Evolutionary conservation across 108 stramenopile genomes (phyloP), one percentile per base, ranked within the genome.

Genomic region (Cyclostephanos tholiformis): DNA sequence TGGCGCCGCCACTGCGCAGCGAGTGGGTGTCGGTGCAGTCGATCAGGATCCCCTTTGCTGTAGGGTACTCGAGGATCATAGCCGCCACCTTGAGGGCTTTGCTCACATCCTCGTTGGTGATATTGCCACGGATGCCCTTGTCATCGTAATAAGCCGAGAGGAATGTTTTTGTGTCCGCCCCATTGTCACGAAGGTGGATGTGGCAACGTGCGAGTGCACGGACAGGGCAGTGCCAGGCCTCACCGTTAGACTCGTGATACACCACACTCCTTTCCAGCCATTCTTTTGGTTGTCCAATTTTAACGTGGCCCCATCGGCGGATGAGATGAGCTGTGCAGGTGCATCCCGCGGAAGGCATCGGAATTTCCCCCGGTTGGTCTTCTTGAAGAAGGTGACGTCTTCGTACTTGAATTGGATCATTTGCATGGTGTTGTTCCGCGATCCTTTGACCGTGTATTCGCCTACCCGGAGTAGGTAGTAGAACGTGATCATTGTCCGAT

Each of bases 191-290:
- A 1, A 53, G 20, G 52, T 53, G 52, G 0, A 19, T 1, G 3
- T 25, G 1, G 20, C 52, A n/a, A 7, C 52, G 19, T 20, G 23
- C 52, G 1, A 53, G 52, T 19, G 52, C 52, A 1, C 52, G 52
- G 0, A 53, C 52, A 8, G 52, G 52, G 52, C 52, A 53, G 7
- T 53, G 12, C 17, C 7, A 8, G 14, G 0, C 1, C 1, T 53
- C 52, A 25, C 52, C 52, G 3, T 53, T 53, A n/a, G 9, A 0
- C n/a, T 53, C 52, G 8, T 53, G 52, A 20, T 53, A 25, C 17
- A 53, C n/a, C 52, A 53, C n/a, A 53, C 52, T 20, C 52, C 52
- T 19, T 53, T 53, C 19, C 52, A 53, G 3, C 52, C 52, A 53
- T 20, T 53, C 52, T 53, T 53, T 20, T 53, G 52, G 3, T 53